Evolutionary conservation across 2,329 filamentous ascomycete genomes (phyloP).

Genomic region (Nakataea oryzae): DNA sequence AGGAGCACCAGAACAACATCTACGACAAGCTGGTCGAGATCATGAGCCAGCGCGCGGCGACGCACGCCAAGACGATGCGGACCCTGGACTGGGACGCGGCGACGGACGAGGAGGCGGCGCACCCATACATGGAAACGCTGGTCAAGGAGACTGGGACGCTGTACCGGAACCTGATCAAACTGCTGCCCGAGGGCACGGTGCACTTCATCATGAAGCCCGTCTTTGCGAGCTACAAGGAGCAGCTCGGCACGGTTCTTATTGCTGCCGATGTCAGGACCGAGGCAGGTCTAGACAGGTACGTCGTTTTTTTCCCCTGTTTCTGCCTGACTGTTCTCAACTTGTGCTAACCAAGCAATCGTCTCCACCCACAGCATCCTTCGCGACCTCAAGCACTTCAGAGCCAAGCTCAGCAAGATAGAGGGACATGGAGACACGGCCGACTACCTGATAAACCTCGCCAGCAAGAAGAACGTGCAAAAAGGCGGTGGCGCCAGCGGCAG

Average conservation of each 20-base stretch:
- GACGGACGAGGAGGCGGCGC: conserved; percentile 31
- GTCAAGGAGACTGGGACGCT: conserved; percentile 78
- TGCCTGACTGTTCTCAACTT: not conserved
- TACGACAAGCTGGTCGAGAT: conserved; percentile 91
- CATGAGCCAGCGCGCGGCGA: conserved; percentile 66
- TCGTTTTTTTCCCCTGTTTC: conserved; percentile 8
- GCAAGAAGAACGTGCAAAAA: conserved; percentile 39
- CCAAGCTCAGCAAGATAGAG: conserved; percentile 65
- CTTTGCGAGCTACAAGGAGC: conserved; percentile 70
- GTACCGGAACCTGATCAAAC: conserved; percentile 73
- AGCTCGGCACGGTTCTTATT: conserved; percentile 62
- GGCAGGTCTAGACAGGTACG: conserved; percentile 61
- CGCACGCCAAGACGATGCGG: conserved; percentile 66
- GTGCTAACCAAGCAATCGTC: not conserved
- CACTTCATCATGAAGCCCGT: conserved; percentile 79
- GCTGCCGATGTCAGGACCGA: conserved; percentile 56
- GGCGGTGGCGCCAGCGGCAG: not conserved
- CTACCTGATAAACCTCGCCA: conserved; percentile 54
- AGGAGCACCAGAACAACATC: conserved; percentile 84
- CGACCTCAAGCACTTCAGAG: conserved; percentile 64
- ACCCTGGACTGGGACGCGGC: conserved; percentile 61
- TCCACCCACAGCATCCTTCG: conserved; percentile 52
- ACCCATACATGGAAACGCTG: conserved; percentile 76
- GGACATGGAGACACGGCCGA: conserved; percentile 67
- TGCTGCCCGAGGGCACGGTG: conserved; percentile 67